phyloP scores from a whole-genome alignment of 441 rosid genomes.

The Croton setiger region DNA sequence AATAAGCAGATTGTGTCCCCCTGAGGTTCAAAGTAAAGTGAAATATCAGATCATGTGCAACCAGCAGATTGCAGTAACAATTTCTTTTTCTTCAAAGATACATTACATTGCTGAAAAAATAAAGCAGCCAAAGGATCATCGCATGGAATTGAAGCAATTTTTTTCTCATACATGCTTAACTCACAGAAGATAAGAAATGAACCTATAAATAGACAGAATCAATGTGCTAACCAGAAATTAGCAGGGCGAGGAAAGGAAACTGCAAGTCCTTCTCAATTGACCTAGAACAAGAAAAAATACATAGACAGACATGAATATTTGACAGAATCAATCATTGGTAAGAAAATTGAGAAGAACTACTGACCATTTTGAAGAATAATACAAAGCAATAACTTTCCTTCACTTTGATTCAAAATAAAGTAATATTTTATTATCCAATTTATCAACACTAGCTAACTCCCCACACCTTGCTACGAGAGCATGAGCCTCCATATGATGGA shows the following conservation, averaged over 20 bases:
- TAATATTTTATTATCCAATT: constrained; percentile 1
- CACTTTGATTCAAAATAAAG: background rate
- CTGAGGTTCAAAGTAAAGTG: constrained; percentile 31
- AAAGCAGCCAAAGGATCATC: background rate
- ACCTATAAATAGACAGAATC: background rate
- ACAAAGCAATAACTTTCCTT: background rate
- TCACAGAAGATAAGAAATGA: constrained; percentile 3
- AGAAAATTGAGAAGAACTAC: background rate
- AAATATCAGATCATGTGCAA: background rate
- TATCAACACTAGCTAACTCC: constrained; percentile 4
- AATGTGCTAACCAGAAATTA: constrained; percentile 70
- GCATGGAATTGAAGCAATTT: background rate
- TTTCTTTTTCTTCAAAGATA: background rate
- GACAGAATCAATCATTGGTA: background rate
- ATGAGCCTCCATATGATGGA: constrained; percentile 99
- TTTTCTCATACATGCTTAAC: background rate
- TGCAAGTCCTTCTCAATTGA: constrained; percentile 62
- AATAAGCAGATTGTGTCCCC: constrained; percentile 86
- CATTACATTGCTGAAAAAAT: background rate
- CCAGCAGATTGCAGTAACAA: background rate
- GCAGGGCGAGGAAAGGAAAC: constrained; percentile 92
- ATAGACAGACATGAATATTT: constrained; percentile 8
- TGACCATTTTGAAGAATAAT: background rate
- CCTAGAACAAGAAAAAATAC: constrained; percentile 36
- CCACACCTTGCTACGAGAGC: constrained; percentile 84